These are phyloP conservation scores for Rhazya stricta DNA, from an alignment of 257 asterid genomes.

Conservation along the genomic window DNA sequence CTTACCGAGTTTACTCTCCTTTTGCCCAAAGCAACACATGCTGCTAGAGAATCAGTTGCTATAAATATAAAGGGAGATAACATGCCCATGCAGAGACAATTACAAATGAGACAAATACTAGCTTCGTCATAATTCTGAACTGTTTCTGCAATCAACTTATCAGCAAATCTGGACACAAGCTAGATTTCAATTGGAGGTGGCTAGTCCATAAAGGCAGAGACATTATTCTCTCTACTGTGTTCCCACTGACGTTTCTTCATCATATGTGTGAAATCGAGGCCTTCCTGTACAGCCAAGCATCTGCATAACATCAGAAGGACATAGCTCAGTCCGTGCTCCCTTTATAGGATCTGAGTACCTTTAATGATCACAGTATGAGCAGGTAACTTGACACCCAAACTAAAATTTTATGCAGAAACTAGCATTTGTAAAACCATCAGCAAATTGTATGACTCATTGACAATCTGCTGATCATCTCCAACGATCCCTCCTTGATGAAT, in stretches of 20 bases:
- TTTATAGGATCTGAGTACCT: conserved; percentile 33
- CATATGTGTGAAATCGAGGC: conserved; percentile 39
- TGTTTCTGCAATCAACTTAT: conserved; percentile 37
- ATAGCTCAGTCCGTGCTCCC: conserved; percentile 35
- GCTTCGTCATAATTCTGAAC: conserved; percentile 37
- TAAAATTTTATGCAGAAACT: conserved; percentile 30
- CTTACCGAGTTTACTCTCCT: conserved; percentile 21
- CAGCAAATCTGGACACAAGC: conserved; percentile 36
- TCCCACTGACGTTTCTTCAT: conserved; percentile 32
- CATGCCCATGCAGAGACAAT: conserved; percentile 34
- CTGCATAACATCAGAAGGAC: conserved; percentile 40
- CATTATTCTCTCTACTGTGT: conserved; percentile 29
- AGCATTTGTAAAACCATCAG: too few species aligned
- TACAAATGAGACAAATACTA: conserved; percentile 33
- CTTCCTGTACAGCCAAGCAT: conserved; percentile 42
- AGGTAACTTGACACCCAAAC: conserved; percentile 41
- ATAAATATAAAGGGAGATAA: conserved; percentile 32
- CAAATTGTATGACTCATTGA: conserved; percentile 30
- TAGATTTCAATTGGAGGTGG: conserved; percentile 38
- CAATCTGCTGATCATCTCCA: conserved; percentile 30
- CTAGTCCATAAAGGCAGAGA: conserved; percentile 34
- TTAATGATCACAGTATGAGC: conserved; percentile 39
- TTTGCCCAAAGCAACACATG: conserved; percentile 18
- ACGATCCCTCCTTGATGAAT: conserved; percentile 36
- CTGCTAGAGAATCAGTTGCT: conserved; percentile 23